phyloP scores from a whole-genome alignment of 495 filamentous ascomycete species.

The Xylaria nigripes region DNA sequence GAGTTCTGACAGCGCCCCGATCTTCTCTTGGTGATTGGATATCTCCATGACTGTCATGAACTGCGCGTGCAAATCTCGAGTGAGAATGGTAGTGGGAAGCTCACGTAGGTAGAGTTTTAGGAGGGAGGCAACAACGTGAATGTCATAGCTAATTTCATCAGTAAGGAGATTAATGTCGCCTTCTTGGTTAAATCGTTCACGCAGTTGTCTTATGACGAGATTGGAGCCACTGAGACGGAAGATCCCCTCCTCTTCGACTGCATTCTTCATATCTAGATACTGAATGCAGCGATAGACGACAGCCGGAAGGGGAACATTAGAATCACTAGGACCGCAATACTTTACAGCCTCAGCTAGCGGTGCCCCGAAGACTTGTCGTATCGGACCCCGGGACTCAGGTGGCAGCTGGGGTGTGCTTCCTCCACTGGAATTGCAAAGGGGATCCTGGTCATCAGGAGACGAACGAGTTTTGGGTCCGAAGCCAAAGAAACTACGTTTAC shows the following conservation, averaged over 20 bases:
- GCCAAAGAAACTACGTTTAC: constrained; percentile 91
- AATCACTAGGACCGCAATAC: constrained; percentile 62
- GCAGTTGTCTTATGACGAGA: constrained; percentile 81
- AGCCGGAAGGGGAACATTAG: constrained; percentile 71
- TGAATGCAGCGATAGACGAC: constrained; percentile 96
- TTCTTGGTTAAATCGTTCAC: constrained; percentile 87
- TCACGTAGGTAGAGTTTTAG: constrained; percentile 93
- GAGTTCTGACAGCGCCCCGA: constrained; percentile 73
- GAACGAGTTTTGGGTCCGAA: constrained; percentile 57
- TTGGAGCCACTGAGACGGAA: constrained; percentile 94
- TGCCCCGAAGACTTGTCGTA: constrained; percentile 77
- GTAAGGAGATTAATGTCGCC: constrained; percentile 83
- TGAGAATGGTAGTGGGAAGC: constrained; percentile 82
- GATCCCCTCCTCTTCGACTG: constrained; percentile 83
- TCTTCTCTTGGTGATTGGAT: constrained; percentile 66
- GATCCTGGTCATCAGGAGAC: constrained; percentile 41
- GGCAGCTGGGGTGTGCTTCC: constrained; percentile 20
- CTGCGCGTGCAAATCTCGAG: constrained; percentile 79
- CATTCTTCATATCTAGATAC: constrained; percentile 78
- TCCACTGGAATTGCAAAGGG: constrained; percentile 33
- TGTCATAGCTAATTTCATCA: constrained; percentile 83
- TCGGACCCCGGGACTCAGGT: constrained; percentile 45
- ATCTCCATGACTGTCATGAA: constrained; percentile 81
- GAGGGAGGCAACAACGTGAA: constrained; percentile 90
- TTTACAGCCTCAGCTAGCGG: constrained; percentile 80